Percentiles rank a stretch among this genome's conserved stretches.
Conservation (phyloP, 176 grass and related monocot species). For the Coix lacrymajobi region DNA sequence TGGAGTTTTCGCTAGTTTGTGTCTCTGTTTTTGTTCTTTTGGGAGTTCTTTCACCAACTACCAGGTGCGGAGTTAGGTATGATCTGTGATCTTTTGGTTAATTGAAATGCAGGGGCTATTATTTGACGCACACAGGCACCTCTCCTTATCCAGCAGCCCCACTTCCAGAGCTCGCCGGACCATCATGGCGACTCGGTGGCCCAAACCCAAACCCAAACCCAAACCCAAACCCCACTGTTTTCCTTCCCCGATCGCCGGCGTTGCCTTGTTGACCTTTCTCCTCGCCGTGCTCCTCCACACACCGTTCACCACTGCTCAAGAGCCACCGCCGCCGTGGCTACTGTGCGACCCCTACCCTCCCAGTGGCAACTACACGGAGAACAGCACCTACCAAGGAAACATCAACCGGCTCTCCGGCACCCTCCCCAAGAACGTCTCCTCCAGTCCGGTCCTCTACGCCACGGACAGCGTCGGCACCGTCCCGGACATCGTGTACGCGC, state of each 20-base stretch:
- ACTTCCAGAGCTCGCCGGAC: too few species aligned
- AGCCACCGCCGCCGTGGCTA: neutral
- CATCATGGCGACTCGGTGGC: neutral
- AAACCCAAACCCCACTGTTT: neutral
- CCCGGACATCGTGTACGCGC: conserved; percentile 30
- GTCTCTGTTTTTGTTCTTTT: too few species aligned
- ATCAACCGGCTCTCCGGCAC: neutral
- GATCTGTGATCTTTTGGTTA: too few species aligned
- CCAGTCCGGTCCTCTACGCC: neutral
- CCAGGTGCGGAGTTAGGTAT: too few species aligned
- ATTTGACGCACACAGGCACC: too few species aligned
- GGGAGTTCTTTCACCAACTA: too few species aligned
- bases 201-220: too few species aligned
- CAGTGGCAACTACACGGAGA: neutral
- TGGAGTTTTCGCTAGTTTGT: too few species aligned
- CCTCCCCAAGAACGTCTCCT: neutral
- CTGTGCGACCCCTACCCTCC: neutral
- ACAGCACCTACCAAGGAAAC: conserved; percentile 7
- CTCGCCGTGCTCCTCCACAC: neutral
- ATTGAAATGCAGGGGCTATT: too few species aligned
- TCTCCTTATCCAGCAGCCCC: too few species aligned
- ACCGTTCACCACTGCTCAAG: neutral
- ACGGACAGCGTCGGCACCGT: neutral
- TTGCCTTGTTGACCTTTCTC: neutral
- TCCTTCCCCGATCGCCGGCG: neutral